Percentiles rank a stretch among this genome's conserved stretches.
Conservation (phyloP, 306 rosid species). For the Cicer cuneatum region DNA sequence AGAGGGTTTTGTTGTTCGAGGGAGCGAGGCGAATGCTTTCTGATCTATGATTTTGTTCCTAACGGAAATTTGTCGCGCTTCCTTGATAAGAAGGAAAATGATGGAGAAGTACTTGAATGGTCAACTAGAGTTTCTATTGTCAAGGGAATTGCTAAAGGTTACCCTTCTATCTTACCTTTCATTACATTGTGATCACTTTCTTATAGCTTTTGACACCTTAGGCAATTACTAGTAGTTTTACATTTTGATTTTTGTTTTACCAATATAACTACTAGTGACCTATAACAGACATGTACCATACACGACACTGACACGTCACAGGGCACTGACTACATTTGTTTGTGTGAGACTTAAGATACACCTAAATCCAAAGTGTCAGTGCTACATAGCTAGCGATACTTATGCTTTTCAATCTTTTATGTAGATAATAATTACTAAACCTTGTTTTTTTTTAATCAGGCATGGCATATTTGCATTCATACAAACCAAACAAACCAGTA, state of each 20-base stretch:
- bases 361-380: too few relatives aligned
- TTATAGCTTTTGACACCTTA: background rate
- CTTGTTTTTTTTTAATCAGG: slow-evolving; percentile 55
- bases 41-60: slow-evolving; percentile 75
- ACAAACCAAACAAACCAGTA: slow-evolving; percentile 72
- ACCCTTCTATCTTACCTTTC: background rate
- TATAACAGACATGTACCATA: too few relatives aligned
- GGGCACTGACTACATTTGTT: too few relatives aligned
- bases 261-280: too few relatives aligned
- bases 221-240: background rate
- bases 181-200: slow-evolving; percentile 28
- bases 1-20: slow-evolving; percentile 96
- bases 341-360: too few relatives aligned
- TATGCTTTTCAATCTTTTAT: slow-evolving; percentile 12
- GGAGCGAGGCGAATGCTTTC: slow-evolving; percentile 93
- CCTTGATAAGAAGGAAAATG: slow-evolving; percentile 79
- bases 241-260: too few relatives aligned
- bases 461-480: slow-evolving; percentile 71
- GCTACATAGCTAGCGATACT: background rate
- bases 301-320: too few relatives aligned
- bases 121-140: slow-evolving; percentile 87
- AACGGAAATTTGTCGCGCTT: slow-evolving; percentile 70
- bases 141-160: slow-evolving; percentile 91
- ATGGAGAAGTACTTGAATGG: slow-evolving; percentile 83
- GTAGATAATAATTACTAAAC: slow-evolving; percentile 22